Percentiles rank a stretch among this genome's conserved stretches.
Evolutionary conservation across 306 rosid species (phyloP).

Genomic region (Malus sieversii): DNA sequence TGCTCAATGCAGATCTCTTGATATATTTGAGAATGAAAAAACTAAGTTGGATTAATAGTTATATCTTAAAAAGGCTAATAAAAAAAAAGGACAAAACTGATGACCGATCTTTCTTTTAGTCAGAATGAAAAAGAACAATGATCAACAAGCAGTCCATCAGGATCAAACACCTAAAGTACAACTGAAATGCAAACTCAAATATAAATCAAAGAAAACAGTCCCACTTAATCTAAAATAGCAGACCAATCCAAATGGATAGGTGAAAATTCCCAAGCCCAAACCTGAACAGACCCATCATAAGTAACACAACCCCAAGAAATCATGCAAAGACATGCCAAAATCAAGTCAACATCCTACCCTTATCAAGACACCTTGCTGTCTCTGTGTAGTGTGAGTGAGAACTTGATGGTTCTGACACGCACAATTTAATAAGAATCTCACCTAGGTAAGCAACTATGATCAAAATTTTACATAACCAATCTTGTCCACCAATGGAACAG

Average conservation of each 20-base stretch:
- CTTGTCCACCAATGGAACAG: not conserved
- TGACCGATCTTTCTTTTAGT: not conserved
- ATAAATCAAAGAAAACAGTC: not conserved
- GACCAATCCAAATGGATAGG: not conserved
- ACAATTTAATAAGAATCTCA: not conserved
- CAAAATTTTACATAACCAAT: not conserved
- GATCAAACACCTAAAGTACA: not conserved
- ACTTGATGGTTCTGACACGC: not conserved
- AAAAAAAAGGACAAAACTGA: not conserved
- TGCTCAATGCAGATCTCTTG: not conserved
- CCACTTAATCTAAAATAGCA: not conserved
- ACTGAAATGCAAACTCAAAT: not conserved
- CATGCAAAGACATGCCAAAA: not conserved
- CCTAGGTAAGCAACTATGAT: not conserved
- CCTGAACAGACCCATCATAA: not conserved
- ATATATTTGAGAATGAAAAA: not conserved
- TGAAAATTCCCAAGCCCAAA: not conserved
- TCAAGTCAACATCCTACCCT: not conserved
- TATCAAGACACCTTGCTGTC: not conserved
- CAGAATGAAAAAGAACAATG: not conserved
- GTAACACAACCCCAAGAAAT: not conserved
- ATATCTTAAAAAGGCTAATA: not conserved
- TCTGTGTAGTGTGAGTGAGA: not conserved
- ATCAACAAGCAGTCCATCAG: not conserved
- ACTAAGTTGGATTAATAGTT: not conserved